Percentiles rank a stretch among this genome's conserved stretches.
These are phyloP conservation scores for Pisolithus marmoratus DNA, from an alignment of 768 basidiomycete species.

Conservation along the genomic window DNA sequence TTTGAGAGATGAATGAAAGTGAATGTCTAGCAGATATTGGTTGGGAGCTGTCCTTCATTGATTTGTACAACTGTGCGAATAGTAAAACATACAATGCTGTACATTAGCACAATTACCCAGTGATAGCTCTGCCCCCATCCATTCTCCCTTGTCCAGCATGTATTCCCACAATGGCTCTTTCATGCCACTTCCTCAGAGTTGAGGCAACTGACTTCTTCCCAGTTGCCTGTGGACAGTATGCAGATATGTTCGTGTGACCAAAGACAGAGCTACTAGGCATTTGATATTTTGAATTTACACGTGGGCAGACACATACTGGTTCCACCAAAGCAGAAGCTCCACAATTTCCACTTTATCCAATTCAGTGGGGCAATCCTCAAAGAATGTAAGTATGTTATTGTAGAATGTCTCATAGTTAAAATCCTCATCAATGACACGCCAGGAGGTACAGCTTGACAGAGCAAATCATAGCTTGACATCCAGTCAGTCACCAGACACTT, in stretches of 20 bases:
- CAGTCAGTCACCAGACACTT: neutral
- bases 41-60: too few species aligned
- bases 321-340: slow-evolving; percentile 27
- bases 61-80: too few species aligned
- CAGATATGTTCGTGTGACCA: slow-evolving; percentile 4
- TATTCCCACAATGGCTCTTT: too few species aligned
- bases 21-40: too few species aligned
- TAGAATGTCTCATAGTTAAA: slow-evolving; percentile 31
- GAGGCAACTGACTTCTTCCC: slow-evolving; percentile 44
- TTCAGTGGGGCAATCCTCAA: slow-evolving; percentile 51
- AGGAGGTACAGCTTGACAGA: slow-evolving; percentile 6
- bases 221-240: slow-evolving; percentile 34
- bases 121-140: neutral
- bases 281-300: slow-evolving; percentile 29
- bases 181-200: slow-evolving; percentile 42
- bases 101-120: too few species aligned
- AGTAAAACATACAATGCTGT: too few species aligned
- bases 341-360: slow-evolving; percentile 32
- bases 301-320: slow-evolving; percentile 4
- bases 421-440: slow-evolving; percentile 4
- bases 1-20: too few species aligned
- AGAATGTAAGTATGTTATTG: slow-evolving; percentile 48
- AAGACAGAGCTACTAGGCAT: slow-evolving; percentile 11
- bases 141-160: too few species aligned
- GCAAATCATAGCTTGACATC: slow-evolving; percentile 9